phyloP scores from a whole-genome alignment of 2,329 filamentous ascomycete species.

The Alternaria infectoria region DNA sequence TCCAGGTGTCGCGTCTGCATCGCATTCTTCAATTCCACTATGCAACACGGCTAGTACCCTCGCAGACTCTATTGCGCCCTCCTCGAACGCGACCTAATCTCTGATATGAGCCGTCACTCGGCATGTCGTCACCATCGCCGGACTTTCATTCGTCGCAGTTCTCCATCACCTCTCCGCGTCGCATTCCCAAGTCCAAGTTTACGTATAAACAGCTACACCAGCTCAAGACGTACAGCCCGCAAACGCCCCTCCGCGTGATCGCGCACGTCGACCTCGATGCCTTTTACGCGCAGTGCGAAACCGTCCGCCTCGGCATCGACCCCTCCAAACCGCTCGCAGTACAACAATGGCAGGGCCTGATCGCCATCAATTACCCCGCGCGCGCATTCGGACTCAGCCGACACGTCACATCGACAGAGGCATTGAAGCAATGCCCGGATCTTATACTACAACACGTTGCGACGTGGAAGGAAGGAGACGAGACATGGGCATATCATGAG shows the following conservation, averaged over 20 bases:
- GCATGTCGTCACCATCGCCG: conserved; percentile 57
- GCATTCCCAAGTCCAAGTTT: conserved; percentile 69
- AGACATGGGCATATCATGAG: conserved; percentile 87
- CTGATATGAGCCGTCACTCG: conserved; percentile 9
- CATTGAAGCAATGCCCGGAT: conserved; percentile 82
- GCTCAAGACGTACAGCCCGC: conserved; percentile 72
- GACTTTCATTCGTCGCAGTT: conserved; percentile 57
- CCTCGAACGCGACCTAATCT: neutral
- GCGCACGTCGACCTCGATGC: conserved; percentile 95
- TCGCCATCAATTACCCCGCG: conserved; percentile 95
- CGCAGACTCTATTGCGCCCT: neutral
- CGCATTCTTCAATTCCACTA: conserved; percentile 1
- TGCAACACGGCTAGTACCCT: neutral
- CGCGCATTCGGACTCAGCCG: conserved; percentile 79
- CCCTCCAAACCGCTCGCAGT: conserved; percentile 86
- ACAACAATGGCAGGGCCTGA: conserved; percentile 93
- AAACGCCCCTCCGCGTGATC: conserved; percentile 82
- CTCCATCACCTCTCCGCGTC: conserved; percentile 44
- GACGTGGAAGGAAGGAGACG: conserved; percentile 91
- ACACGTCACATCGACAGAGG: conserved; percentile 80
- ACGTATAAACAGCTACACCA: conserved; percentile 84
- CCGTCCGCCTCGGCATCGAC: conserved; percentile 77
- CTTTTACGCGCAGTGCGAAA: conserved; percentile 95
- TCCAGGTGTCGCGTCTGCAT: conserved; percentile 5
- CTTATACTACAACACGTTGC: conserved; percentile 91